Evolutionary conservation across 805 yeast species (phyloP).

Genomic region (Metschnikowia gelsemii): DNA sequence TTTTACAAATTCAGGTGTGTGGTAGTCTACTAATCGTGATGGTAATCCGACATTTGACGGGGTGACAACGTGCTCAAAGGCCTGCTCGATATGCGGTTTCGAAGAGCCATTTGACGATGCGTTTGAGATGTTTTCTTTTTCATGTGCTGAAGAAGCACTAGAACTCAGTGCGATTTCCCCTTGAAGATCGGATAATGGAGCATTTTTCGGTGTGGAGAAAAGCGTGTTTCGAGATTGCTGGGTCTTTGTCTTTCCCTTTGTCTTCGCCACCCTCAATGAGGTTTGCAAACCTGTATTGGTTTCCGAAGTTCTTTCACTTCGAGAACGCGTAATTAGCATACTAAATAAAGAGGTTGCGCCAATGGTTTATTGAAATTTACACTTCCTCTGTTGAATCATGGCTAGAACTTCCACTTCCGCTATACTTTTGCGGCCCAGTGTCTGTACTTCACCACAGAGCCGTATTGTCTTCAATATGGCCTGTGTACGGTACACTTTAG

Average conservation of each 20-base stretch:
- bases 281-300: not conserved
- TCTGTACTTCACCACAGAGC: too few species aligned
- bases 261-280: constrained; percentile 5
- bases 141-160: not conserved
- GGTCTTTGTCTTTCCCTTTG: constrained; percentile 1
- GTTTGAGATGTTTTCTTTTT: not conserved
- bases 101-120: not conserved
- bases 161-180: too few species aligned
- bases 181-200: too few species aligned
- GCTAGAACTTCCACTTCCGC: not conserved
- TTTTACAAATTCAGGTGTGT: constrained; percentile 33
- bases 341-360: not conserved
- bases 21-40: constrained; percentile 27
- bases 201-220: not conserved
- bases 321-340: constrained; percentile 9
- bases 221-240: not conserved
- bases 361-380: not conserved
- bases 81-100: constrained; percentile 17
- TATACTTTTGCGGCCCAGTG: too few species aligned
- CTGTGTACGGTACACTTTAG: too few species aligned
- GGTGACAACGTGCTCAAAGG: constrained; percentile 12
- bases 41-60: constrained; percentile 28
- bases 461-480: not conserved
- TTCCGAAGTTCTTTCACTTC: not conserved
- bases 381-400: not conserved